Evolutionary conservation across 352 stramenopile genomes (phyloP).

Genomic region (Pythium dissimile): DNA sequence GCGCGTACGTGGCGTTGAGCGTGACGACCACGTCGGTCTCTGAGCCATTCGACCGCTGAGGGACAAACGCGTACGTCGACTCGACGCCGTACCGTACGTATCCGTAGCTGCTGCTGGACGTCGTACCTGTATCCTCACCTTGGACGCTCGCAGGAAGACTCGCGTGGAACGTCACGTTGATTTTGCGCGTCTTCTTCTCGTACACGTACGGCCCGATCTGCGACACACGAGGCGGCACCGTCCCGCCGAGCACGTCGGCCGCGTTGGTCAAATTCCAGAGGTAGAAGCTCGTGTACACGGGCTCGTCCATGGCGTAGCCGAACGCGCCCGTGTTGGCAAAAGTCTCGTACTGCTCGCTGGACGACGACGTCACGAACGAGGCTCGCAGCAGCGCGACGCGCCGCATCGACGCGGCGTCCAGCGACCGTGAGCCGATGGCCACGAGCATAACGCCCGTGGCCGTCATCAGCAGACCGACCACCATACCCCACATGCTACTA

Average conservation of each 20-base stretch:
- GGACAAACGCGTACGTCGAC: constrained; percentile 40
- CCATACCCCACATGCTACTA: constrained; percentile 32
- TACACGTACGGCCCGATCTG: constrained; percentile 71
- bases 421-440: constrained; percentile 19
- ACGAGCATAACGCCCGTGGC: constrained; percentile 24
- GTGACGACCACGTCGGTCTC: constrained; percentile 52
- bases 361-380: background rate
- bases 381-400: constrained; percentile 4
- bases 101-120: constrained; percentile 17
- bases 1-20: constrained; percentile 58
- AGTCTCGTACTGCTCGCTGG: background rate
- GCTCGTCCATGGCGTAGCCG: constrained; percentile 44
- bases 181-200: constrained; percentile 54
- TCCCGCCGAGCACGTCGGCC: constrained; percentile 30
- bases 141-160: background rate
- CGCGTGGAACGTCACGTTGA: constrained; percentile 42
- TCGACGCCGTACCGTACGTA: constrained; percentile 51
- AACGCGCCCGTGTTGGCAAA: constrained; percentile 33
- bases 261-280: constrained; percentile 73
- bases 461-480: constrained; percentile 20
- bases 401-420: constrained; percentile 17
- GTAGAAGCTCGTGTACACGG: constrained; percentile 55
- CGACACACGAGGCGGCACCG: constrained; percentile 26
- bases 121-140: background rate
- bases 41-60: constrained; percentile 56